A percentile compares a stretch with the other conserved stretches of the same genome.
phyloP scores from a whole-genome alignment of 176 grass and related monocot genomes.

The Saccharum spontaneum region DNA sequence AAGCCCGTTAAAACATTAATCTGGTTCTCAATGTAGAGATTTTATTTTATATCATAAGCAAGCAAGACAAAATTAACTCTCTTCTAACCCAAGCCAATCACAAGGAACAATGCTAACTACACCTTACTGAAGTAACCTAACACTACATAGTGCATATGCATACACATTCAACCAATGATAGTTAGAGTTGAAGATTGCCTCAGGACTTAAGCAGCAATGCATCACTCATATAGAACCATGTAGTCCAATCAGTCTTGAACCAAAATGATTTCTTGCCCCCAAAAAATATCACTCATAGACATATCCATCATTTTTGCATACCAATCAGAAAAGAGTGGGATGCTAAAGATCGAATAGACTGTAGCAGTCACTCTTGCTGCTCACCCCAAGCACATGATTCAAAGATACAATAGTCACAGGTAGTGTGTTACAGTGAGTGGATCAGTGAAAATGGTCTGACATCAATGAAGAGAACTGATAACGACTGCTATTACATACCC shows the following conservation, averaged over 20 bases:
- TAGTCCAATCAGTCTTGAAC: background rate
- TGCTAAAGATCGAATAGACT: background rate
- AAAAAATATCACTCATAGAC: background rate
- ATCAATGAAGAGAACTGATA: background rate
- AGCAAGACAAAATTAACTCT: background rate
- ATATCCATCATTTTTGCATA: background rate
- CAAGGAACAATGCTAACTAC: too few relatives aligned
- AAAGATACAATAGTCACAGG: background rate
- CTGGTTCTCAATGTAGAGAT: background rate
- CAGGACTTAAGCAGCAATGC: background rate
- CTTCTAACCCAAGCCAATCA: too few relatives aligned
- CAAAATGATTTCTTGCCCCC: conserved; percentile 20
- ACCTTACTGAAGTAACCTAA: too few relatives aligned
- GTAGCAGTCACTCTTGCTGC: background rate
- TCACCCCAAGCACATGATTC: background rate
- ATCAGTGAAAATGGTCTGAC: background rate
- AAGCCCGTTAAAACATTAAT: background rate
- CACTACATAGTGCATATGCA: conserved; percentile 8
- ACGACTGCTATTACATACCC: background rate
- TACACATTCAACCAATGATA: background rate
- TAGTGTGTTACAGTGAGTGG: background rate
- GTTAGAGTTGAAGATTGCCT: background rate
- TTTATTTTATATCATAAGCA: background rate
- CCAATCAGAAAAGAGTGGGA: background rate
- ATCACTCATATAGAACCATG: background rate